Evolutionary conservation across 1,284 basidiomycete genomes (phyloP).

Genomic region (Pseudozyma pruni): DNA sequence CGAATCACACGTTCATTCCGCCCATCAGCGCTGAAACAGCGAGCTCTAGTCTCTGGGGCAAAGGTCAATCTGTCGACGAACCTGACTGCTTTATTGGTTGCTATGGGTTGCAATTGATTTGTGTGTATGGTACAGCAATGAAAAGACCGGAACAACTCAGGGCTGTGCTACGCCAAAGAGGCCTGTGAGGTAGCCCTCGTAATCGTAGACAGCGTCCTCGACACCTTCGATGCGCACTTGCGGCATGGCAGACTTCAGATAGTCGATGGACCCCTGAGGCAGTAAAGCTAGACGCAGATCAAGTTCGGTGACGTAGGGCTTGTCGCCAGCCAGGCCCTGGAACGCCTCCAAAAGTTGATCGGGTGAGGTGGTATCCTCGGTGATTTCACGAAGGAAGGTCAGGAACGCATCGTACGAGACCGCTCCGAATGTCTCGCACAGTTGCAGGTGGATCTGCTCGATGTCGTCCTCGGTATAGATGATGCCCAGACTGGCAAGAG

Average conservation of each 20-base stretch:
- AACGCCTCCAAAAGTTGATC: constrained; percentile 94
- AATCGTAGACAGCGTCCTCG: constrained; percentile 58
- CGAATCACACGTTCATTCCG: too few relatives aligned
- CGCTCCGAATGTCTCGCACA: constrained; percentile 85
- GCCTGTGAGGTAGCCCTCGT: constrained; percentile 54
- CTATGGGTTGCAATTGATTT: constrained; percentile 12
- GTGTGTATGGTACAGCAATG: constrained; percentile 17
- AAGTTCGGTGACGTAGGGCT: constrained; percentile 93
- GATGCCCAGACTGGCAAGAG: constrained; percentile 91
- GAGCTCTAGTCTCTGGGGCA: too few relatives aligned
- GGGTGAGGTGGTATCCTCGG: constrained; percentile 90
- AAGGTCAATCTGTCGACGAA: too few relatives aligned
- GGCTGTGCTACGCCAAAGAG: constrained; percentile 45
- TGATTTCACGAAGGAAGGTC: constrained; percentile 86
- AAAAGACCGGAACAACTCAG: not conserved
- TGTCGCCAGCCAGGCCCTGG: constrained; percentile 88
- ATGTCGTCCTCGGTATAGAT: constrained; percentile 90
- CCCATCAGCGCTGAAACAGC: too few relatives aligned
- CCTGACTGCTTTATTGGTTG: too few relatives aligned
- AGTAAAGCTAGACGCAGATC: constrained; percentile 89
- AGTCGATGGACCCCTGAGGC: constrained; percentile 81
- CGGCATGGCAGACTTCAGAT: constrained; percentile 72
- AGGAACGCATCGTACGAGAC: constrained; percentile 95
- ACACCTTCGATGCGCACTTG: constrained; percentile 50
- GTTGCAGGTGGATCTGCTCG: constrained; percentile 83